phyloP scores from a whole-genome alignment of 108 stramenopile species.

The Skeletonema marinoi region DNA sequence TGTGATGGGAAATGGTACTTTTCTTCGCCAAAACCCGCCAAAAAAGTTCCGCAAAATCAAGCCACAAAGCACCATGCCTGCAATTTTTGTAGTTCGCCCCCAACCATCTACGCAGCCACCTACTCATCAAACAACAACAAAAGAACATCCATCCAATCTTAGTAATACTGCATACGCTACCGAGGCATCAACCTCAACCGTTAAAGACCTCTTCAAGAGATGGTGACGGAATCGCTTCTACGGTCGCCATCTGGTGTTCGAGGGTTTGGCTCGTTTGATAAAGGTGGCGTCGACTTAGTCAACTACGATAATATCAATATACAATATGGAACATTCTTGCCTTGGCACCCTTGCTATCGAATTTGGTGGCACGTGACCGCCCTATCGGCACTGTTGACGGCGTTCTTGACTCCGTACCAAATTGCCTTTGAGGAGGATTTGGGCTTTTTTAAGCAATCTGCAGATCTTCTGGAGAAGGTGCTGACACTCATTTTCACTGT shows the following conservation, averaged over 20 bases:
- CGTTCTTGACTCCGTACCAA: constrained; percentile 53
- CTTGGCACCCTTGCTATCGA: constrained; percentile 49
- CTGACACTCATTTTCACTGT: constrained; percentile 48
- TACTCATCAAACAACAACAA: too few relatives aligned
- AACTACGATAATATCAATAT: neutral
- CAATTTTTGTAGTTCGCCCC: too few relatives aligned
- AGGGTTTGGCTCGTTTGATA: neutral
- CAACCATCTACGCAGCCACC: too few relatives aligned
- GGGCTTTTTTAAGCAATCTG: constrained; percentile 21
- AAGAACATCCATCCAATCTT: too few relatives aligned
- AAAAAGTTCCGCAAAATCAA: too few relatives aligned
- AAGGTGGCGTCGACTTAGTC: neutral
- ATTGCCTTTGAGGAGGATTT: constrained; percentile 49
- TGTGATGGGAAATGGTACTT: too few relatives aligned
- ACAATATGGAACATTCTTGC: constrained; percentile 26
- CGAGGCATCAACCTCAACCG: too few relatives aligned
- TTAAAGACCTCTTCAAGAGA: neutral
- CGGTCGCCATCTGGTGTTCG: neutral
- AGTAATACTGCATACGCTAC: too few relatives aligned
- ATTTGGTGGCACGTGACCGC: constrained; percentile 59
- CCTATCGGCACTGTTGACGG: constrained; percentile 52
- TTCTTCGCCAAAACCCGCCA: too few relatives aligned
- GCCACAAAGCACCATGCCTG: too few relatives aligned
- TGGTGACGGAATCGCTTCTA: neutral
- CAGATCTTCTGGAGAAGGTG: constrained; percentile 46